phyloP scores from a whole-genome alignment of 768 basidiomycete genomes.

The Trametopsis cervina region DNA sequence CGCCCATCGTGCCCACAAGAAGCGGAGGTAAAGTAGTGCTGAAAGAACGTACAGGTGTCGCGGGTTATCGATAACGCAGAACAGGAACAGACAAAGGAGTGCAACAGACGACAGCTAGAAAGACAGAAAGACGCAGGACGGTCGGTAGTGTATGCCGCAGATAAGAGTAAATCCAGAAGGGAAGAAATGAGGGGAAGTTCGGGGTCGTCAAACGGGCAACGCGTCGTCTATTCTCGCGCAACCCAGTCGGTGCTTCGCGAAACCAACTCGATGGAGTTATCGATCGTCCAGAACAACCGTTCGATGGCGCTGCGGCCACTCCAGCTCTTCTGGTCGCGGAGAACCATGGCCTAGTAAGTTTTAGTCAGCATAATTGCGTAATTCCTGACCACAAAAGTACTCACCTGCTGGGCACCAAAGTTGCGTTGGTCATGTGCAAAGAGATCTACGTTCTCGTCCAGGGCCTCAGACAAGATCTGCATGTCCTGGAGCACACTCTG shows the following conservation, averaged over 20 bases:
- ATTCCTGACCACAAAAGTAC: conserved; percentile 12
- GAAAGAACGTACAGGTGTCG: too few species aligned
- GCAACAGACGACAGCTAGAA: too few species aligned
- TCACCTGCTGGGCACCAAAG: conserved; percentile 94
- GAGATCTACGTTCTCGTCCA: conserved; percentile 85
- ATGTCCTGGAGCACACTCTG: conserved; percentile 84
- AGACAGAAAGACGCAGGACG: too few species aligned
- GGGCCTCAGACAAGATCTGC: conserved; percentile 76
- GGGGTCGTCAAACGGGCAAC: neutral
- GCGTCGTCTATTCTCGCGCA: conserved; percentile 18
- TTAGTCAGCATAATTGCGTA: neutral
- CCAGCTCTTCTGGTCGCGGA: conserved; percentile 96
- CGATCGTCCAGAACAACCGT: conserved; percentile 86
- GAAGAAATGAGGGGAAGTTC: neutral
- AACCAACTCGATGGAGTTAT: conserved; percentile 83
- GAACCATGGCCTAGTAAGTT: conserved; percentile 80
- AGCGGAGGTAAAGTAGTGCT: too few species aligned
- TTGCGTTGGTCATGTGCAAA: conserved; percentile 94
- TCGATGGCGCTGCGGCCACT: conserved; percentile 88
- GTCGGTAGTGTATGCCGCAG: too few species aligned
- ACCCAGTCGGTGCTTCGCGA: conserved; percentile 86
- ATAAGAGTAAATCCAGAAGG: too few species aligned
- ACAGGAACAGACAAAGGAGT: too few species aligned
- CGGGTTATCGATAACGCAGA: too few species aligned
- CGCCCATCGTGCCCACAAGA: too few species aligned